Conservation (phyloP, 2,329 filamentous ascomycete genomes). For the Fusarium camptoceras region DNA sequence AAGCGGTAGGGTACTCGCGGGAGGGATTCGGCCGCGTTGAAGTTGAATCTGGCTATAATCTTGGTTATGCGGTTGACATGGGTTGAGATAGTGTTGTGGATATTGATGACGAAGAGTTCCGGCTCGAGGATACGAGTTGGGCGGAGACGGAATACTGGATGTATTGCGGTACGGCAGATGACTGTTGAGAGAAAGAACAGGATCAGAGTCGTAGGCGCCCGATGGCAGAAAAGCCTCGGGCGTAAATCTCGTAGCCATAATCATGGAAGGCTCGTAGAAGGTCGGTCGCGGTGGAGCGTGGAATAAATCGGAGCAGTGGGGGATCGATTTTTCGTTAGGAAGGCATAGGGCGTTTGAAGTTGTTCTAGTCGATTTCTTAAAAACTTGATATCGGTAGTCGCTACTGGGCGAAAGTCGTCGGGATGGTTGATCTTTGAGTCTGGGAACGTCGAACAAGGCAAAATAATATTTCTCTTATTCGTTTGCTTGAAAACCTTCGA, state of each 20-base stretch:
- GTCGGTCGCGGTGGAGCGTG: constrained; percentile 21
- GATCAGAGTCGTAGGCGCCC: constrained; percentile 43
- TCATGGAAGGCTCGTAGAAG: constrained; percentile 32
- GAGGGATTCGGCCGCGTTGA: constrained; percentile 40
- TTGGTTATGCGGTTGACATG: constrained; percentile 32
- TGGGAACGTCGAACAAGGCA: not conserved
- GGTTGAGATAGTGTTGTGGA: constrained; percentile 38
- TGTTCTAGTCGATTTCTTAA: constrained; percentile 21
- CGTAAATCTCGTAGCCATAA: constrained; percentile 43
- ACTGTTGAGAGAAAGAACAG: constrained; percentile 34
- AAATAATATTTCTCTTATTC: constrained; percentile 6
- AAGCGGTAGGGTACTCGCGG: constrained; percentile 41
- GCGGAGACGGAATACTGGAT: constrained; percentile 31
- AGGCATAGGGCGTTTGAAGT: constrained; percentile 32
- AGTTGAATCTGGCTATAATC: constrained; percentile 31
- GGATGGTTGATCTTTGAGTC: not conserved
- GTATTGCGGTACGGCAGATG: constrained; percentile 30
- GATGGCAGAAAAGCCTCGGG: constrained; percentile 47
- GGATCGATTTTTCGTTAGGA: constrained; percentile 35
- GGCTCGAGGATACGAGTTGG: constrained; percentile 37
- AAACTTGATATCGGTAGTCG: constrained; percentile 12
- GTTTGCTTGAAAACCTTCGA: constrained; percentile 10
- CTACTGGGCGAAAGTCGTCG: constrained; percentile 13
- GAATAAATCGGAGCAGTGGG: constrained; percentile 33
- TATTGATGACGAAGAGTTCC: constrained; percentile 41